Evolutionary conservation across 1,139 yeast genomes (phyloP), one percentile per base, ranked within the genome.

Genomic region (Blastobotrys petasosporus): DNA sequence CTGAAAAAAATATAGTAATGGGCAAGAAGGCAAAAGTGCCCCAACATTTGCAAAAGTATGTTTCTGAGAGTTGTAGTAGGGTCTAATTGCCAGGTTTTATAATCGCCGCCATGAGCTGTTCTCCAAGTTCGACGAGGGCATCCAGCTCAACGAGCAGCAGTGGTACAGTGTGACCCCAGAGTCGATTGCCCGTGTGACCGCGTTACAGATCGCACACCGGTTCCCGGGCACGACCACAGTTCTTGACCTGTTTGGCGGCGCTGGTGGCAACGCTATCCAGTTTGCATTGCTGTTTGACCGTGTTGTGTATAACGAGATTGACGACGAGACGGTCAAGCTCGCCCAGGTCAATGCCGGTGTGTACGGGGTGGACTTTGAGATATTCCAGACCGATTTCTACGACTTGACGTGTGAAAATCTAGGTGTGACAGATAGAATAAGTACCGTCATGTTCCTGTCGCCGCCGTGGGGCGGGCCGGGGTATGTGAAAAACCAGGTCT

Each of bases 401-500:
- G 50, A 51, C 39, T 55, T 58, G 39, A 36, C 39, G 37, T 11
- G 39, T 17, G 38, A 44, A 16, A 32, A 45, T 38, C 30, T 47
- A 46, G 33, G 40, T 44, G 10, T 51, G n/a, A 41, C 41, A 6
- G 44, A 39, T 13, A 12, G 17, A 13, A 33, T 10, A 8, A 39
- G 16, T 15, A 72, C 81, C 37, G 74, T 85, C 39, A 72, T 84
- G 5, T 90, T 87, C 65, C 75, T 82, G 20, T 86, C 96, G 4
- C 97, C 97, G 0, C 97, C 97, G 0, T 92, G 98, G 98, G 97
- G 97, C 12, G 98, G 98, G 0, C 87, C 94, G 0, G 62, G 67
- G 3, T 92, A 90, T 64, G 65, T 68, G 32, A 57, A 67, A 9
- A 54, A 60, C 3, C 69, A 68, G 1, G 56, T 61, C 0, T 85